Evolutionary conservation across 345 rosid genomes (phyloP), one percentile per base, ranked within the genome.

Genomic region (Salix dunnii): DNA sequence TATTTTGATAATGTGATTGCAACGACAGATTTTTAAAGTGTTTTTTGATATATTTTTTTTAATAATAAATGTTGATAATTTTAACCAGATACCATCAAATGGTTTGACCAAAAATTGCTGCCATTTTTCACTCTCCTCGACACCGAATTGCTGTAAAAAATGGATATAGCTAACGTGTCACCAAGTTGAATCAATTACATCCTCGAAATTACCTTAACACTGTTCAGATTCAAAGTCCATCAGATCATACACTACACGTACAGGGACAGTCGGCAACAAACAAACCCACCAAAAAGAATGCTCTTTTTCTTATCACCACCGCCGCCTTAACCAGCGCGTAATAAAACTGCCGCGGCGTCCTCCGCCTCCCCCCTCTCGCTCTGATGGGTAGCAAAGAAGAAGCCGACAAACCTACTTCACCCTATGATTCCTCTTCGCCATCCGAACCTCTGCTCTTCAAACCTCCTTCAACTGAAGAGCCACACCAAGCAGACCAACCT

Each of bases 371-470:
- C 16, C 67, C 68, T 27, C 10, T 55, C 72, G n/a, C n/a, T 74
- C 66, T 73, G 31, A 93, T 90, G 96, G 91, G 87, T 66, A 85
- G 89, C 74, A 78, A 80, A 25, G 93, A 88, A 69, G 96, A 90
- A 77, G 58, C 80, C 31, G 72, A 61, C 76, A 88, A 87, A 61
- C 76, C 83, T 49, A 43, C 67, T 36, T 79, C 91, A 8, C 71
- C 78, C 12, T 80, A 80, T 80, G 88, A 90, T 71, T 79, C 89
- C 5, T 81, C 84, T 28, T 84, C 92, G 0, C 82, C 92, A 6
- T 80, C 91, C 1, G 89, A 88, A 12, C 98, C 94, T 60, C 94
- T 92, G 75, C 92, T 91, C 82, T 88, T 89, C 25, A 88, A 89
- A 49, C 88, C 78, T 27, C 70, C 86, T 2, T 82, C 90, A 5